Evolutionary conservation across 352 stramenopile species (phyloP), one percentile per base, ranked within the genome.

Genomic region (Phytophthora ramorum): DNA sequence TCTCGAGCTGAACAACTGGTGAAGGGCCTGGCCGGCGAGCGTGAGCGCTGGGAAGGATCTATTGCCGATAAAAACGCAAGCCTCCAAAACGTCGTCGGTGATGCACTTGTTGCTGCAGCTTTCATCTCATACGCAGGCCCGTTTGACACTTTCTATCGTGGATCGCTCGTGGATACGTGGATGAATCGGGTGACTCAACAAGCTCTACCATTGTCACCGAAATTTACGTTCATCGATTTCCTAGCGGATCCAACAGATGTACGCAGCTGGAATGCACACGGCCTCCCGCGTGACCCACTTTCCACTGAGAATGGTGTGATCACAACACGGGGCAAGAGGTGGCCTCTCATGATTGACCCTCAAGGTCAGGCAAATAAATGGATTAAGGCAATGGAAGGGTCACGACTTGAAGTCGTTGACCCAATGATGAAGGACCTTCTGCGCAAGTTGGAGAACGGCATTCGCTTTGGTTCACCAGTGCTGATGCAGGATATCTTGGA

Each of bases 331-430:
- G 91, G 94, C 12, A 96, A 95, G 49, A 79, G 96, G 1, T 99
- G 96, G 96, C 96, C 96, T n/a, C 83, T 99, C 7, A 99, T 99
- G 96, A 98, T 99, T 50, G 96, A 99, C 46, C 96, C 96, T 16
- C 93, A 98, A 64, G 93, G 90, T 0, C 96, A 99, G 57, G 96
- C 93, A 8, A 99, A 99, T 68, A 98, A 98, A 58, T 99, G 96
- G 96, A 98, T 99, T 63, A 97, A 97, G 61, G 93, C 94, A 3
- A 96, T 98, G 85, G 90, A 98, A 64, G 92, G 90, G 4, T 76
- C 50, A 7, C 78, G 78, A 0, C 79, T 99, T 4, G 87, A 96
- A 44, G 87, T 99, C 4, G 90, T 98, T 6, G 96, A 98, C 41
- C 91, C 97, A 12, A 98, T 98, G 80, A 97, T 96, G 81, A 97